These are phyloP conservation scores for Cladobotryum mycophilum DNA, from an alignment of 2,329 filamentous ascomycete species.

Conservation along the genomic window DNA sequence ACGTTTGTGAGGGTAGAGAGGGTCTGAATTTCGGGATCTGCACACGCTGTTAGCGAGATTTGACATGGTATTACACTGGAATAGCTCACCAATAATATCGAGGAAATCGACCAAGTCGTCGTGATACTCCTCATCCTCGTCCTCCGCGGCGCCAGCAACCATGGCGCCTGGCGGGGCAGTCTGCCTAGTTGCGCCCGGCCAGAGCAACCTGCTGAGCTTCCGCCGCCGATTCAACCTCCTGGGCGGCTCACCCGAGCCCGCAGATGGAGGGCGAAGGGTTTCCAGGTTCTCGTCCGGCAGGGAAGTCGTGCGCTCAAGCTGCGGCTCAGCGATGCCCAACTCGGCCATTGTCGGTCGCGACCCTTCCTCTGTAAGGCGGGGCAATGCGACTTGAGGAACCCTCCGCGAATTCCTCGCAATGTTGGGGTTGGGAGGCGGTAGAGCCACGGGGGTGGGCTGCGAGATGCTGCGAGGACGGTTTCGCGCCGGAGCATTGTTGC, in stretches of 20 bases:
- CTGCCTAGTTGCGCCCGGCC: conserved; percentile 19
- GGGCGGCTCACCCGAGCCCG: conserved; percentile 4
- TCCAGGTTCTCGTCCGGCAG: conserved; percentile 17
- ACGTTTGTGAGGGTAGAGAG: conserved; percentile 82
- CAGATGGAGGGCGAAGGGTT: not conserved
- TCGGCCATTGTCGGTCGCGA: conserved; percentile 30
- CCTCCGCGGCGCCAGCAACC: not conserved
- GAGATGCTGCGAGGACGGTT: conserved; percentile 30
- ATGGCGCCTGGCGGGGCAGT: not conserved
- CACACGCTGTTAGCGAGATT: conserved; percentile 2
- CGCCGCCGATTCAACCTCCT: conserved; percentile 15
- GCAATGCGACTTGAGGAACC: conserved; percentile 28
- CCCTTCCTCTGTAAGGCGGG: conserved; percentile 35
- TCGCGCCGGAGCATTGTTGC: not conserved
- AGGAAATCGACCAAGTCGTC: conserved; percentile 35
- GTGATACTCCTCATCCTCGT: conserved; percentile 25
- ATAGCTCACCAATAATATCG: conserved; percentile 31
- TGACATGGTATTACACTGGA: too few relatives aligned
- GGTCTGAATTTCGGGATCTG: conserved; percentile 78
- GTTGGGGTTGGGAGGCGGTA: conserved; percentile 13
- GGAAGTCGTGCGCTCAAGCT: conserved; percentile 22
- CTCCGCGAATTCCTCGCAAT: conserved; percentile 25
- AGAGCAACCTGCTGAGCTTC: conserved; percentile 21
- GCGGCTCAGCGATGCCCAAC: conserved; percentile 19
- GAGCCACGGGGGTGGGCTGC: conserved; percentile 22